Percentiles rank a stretch among this genome's conserved stretches.
phyloP scores from a whole-genome alignment of 176 grass and related monocot species.

The Oryza australiensis region DNA sequence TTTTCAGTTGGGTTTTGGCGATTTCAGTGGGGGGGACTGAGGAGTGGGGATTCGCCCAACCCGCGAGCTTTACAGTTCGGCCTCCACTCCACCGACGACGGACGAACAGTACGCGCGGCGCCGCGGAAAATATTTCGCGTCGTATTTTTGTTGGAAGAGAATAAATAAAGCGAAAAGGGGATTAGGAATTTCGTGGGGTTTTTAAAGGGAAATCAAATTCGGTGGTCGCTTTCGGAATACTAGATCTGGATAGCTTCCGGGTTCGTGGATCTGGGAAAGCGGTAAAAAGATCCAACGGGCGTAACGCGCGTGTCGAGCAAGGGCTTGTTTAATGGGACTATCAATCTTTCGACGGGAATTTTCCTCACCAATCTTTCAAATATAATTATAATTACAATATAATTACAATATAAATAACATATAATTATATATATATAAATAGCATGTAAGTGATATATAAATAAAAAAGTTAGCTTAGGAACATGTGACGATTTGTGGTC shows the following conservation, averaged over 20 bases:
- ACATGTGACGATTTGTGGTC: too few relatives aligned
- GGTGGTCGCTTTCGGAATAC: neutral
- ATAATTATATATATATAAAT: too few relatives aligned
- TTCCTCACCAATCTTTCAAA: too few relatives aligned
- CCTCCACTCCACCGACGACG: conserved; percentile 39
- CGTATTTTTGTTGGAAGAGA: conserved; percentile 9
- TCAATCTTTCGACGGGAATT: too few relatives aligned
- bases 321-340: too few relatives aligned
- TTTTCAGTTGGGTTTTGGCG: conserved; percentile 8
- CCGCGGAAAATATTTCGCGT: neutral
- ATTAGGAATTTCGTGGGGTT: neutral
- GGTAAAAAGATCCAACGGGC: neutral
- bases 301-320: too few relatives aligned
- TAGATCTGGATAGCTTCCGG: conserved; percentile 23
- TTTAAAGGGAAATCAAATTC: neutral
- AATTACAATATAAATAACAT: too few relatives aligned
- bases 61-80: conserved; percentile 4
- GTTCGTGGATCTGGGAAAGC: neutral
- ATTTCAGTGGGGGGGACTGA: conserved; percentile 11
- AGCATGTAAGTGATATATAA: too few relatives aligned
- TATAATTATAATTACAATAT: too few relatives aligned
- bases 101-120: neutral
- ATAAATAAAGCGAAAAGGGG: conserved; percentile 36
- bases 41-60: conserved; percentile 38
- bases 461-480: too few relatives aligned